Base-by-base conservation (phyloP, 2,329 filamentous ascomycete species). In the Stromatinia cepivora region DNA sequence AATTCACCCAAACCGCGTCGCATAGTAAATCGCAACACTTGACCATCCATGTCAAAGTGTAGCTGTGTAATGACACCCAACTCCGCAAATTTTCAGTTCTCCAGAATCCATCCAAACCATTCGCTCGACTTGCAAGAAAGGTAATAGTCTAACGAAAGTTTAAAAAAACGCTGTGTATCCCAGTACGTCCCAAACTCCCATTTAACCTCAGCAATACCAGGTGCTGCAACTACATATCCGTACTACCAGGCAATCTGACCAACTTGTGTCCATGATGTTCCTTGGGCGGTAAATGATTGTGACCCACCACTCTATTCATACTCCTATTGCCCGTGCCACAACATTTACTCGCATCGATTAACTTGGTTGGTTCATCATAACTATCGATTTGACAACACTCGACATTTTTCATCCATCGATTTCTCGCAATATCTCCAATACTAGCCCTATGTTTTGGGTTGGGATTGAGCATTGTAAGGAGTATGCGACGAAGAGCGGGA, bases 401-500 rank as follows among this genome's bases (percentile, higher is more conserved):
- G 53, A 93, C 86, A 66, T 84, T 86, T 81, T 87, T 90, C 75
- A 95, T 82, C 85, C 88, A 93, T n/a, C 89, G 84, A 75, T 91
- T 87, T 71, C 85, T 87, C 67, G 93, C 81, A 1, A 92, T 88
- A 1, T 92, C 87, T 9, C 84, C 80, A 64, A 95, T 91, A 39
- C 84, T 86, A 73, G 90, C 88, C 54, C 93, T 90, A 77, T 88
- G 88, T 10, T 81, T 79, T 0, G 93, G 92, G 73, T 93, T 82
- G 0, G 93, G 92, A 78, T 97, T 89, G 45, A 97, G 84, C 93
- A 97, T 96, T 77, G 87, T 88, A 64, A 95, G 81, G 15, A 97
- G 80, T 6, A 96, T 81, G 15, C 89, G 87, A 70, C 90, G 88
- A 69, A 94, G 83, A 4, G 88, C 86, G 0, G 88, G 86, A 42